These are phyloP conservation scores for Rhexocercosporidium sp. DNA, from an alignment of 2,329 filamentous ascomycete genomes.

Conservation along the genomic window DNA sequence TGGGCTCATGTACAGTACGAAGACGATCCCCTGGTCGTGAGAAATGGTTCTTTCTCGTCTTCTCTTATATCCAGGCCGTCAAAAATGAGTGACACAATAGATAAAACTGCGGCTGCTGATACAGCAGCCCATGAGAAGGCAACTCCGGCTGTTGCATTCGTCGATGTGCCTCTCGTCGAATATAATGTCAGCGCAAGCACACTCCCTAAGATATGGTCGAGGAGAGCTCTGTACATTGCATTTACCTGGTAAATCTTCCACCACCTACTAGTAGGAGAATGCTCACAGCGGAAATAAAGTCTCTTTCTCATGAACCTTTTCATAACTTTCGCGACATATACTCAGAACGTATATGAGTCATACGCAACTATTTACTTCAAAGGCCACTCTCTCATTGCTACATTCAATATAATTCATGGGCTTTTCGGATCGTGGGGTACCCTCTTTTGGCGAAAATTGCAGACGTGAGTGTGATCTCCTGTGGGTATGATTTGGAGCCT, in stretches of 20 bases:
- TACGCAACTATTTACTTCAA: slow-evolving; percentile 5
- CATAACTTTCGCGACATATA: slow-evolving; percentile 2
- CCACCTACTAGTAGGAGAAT: no score
- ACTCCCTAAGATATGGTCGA: slow-evolving; percentile 3
- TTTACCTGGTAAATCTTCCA: not conserved
- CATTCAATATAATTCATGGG: slow-evolving; percentile 4
- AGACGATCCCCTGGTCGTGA: no score
- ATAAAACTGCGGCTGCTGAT: not conserved
- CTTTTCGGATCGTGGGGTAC: slow-evolving; percentile 1
- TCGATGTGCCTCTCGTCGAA: not conserved
- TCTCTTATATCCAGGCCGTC: not conserved
- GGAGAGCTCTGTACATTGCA: not conserved
- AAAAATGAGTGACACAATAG: not conserved
- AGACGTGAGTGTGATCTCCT: not conserved
- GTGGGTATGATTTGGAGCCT: not conserved
- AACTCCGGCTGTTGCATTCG: not conserved
- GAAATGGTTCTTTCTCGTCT: not conserved
- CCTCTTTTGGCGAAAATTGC: slow-evolving; percentile 1
- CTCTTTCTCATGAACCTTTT: slow-evolving; percentile 7
- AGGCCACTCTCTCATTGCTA: not conserved
- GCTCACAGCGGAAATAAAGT: not conserved
- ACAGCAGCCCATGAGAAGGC: not conserved
- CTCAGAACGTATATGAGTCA: not conserved
- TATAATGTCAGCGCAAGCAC: not conserved
- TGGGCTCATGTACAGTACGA: not conserved